Evolutionary conservation across 441 rosid species (phyloP).

Genomic region (Pelargonium exstipulatum): DNA sequence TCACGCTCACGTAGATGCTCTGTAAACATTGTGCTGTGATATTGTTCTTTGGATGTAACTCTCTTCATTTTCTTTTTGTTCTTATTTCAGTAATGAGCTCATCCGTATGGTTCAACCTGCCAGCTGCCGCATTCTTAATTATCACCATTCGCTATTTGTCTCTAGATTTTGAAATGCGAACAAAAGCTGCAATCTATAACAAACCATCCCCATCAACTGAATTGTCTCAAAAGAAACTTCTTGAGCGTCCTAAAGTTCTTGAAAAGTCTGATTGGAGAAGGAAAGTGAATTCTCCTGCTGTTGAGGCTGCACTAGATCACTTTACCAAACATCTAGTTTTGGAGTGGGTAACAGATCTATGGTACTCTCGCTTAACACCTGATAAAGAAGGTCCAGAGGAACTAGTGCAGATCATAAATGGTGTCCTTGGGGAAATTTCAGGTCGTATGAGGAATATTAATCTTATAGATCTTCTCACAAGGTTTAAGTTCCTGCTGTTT

Average conservation of each 20-base stretch:
- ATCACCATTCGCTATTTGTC: conserved; percentile 78
- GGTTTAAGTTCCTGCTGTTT: conserved; percentile 38
- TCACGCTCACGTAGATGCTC: not conserved
- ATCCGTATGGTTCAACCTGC: conserved; percentile 92
- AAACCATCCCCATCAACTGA: conserved; percentile 38
- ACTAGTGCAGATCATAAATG: conserved; percentile 59
- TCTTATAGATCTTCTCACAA: conserved; percentile 80
- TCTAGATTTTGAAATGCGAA: conserved; percentile 73
- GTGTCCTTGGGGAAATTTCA: conserved; percentile 79
- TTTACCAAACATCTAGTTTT: conserved; percentile 77
- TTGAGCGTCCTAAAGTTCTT: conserved; percentile 38
- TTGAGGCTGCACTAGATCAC: conserved; percentile 83
- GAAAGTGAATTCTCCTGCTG: conserved; percentile 86
- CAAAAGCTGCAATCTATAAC: conserved; percentile 63
- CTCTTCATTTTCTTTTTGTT: conserved; percentile 11
- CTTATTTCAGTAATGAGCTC: conserved; percentile 83
- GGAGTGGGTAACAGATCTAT: conserved; percentile 91
- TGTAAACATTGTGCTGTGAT: conserved; percentile 14
- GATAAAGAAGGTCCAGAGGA: conserved; percentile 94
- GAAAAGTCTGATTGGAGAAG: conserved; percentile 68
- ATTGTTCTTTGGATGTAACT: conserved; percentile 21
- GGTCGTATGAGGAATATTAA: conserved; percentile 72
- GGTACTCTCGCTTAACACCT: conserved; percentile 88
- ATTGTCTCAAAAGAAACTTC: conserved; percentile 37
- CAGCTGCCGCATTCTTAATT: conserved; percentile 84